phyloP scores from a whole-genome alignment of 176 grass and related monocot genomes.

The Eleusine coracana region DNA sequence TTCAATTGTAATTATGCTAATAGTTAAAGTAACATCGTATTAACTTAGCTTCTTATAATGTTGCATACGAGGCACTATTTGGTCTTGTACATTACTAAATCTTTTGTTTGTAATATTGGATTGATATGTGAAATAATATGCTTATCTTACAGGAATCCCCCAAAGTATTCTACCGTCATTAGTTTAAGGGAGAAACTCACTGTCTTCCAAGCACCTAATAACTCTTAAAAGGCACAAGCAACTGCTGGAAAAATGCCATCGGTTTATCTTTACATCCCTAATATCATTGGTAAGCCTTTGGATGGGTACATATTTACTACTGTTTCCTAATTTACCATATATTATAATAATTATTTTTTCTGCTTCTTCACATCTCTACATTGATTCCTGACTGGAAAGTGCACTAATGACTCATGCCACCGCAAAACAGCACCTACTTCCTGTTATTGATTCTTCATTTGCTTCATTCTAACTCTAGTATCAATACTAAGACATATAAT shows the following conservation, averaged over 20 bases:
- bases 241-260: constrained; percentile 37
- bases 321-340: neutral
- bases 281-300: constrained; percentile 63
- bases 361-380: neutral
- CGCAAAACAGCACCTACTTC: neutral
- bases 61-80: neutral
- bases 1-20: constrained; percentile 2
- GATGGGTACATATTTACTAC: neutral
- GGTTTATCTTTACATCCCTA: constrained; percentile 91
- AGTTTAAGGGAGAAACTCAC: neutral
- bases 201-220: neutral
- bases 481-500: neutral
- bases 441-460: neutral
- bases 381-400: neutral
- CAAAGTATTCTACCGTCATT: neutral
- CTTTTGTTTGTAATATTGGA: neutral
- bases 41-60: neutral
- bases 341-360: neutral
- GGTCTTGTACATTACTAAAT: neutral
- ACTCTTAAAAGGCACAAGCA: constrained; percentile 39
- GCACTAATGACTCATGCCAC: neutral
- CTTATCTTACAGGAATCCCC: constrained; percentile 8
- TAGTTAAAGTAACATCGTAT: neutral
- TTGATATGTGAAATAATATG: neutral
- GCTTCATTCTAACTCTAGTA: neutral